Evolutionary conservation across 2,329 filamentous ascomycete genomes (phyloP).

Genomic region (Didymella segeticola): DNA sequence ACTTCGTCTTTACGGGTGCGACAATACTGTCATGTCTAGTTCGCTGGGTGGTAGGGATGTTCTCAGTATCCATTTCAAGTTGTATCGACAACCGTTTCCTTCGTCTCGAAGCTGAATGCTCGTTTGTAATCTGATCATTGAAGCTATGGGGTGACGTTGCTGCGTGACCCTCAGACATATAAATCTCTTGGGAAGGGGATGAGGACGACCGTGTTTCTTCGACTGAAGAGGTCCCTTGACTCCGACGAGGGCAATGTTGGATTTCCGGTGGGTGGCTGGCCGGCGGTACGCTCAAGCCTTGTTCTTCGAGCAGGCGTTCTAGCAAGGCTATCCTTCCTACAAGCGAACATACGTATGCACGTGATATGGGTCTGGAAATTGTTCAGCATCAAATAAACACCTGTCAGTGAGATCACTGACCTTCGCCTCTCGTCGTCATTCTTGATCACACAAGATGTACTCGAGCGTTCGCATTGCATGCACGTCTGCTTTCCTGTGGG

Average conservation of each 20-base stretch:
- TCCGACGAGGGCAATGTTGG: conserved; percentile 26
- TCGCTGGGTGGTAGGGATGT: background rate
- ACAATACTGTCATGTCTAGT: conserved; percentile 1
- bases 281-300: conserved; percentile 58
- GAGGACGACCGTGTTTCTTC: background rate
- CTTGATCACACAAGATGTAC: conserved; percentile 62
- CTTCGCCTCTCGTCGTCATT: conserved; percentile 64
- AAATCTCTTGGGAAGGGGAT: background rate
- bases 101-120: background rate
- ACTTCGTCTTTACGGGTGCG: background rate
- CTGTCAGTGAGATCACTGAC: conserved; percentile 41
- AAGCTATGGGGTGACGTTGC: background rate
- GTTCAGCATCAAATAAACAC: conserved; percentile 9
- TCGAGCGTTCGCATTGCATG: conserved; percentile 60
- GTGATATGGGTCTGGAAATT: conserved; percentile 59
- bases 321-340: conserved; percentile 62
- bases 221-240: background rate
- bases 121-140: background rate
- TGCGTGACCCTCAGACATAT: background rate
- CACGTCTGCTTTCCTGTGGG: conserved; percentile 60
- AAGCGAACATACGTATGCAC: conserved; percentile 65
- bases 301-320: conserved; percentile 60
- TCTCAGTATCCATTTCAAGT: background rate
- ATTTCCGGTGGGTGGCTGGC: conserved; percentile 63
- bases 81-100: background rate